Conservation (phyloP, 108 stramenopile species). For the Pseudonitzschia delicatissima region DNA sequence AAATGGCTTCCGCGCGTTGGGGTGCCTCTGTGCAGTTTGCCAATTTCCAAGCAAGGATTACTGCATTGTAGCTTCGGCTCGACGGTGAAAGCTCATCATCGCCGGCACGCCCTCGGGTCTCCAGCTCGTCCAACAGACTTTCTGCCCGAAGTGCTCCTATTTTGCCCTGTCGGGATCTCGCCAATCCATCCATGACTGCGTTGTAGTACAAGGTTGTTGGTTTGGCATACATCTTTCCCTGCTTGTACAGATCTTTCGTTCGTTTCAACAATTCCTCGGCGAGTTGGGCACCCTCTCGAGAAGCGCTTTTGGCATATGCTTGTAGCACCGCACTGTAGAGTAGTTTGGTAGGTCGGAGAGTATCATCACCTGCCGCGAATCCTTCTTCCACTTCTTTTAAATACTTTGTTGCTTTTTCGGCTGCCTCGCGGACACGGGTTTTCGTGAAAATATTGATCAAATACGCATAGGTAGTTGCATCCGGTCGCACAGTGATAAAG, state of each 20-base stretch:
- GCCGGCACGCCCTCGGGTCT: constrained; percentile 27
- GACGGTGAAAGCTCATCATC: constrained; percentile 34
- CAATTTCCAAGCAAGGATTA: constrained; percentile 33
- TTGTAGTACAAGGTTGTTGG: constrained; percentile 56
- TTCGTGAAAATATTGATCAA: constrained; percentile 29
- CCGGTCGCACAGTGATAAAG: constrained; percentile 18
- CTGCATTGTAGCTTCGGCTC: constrained; percentile 54
- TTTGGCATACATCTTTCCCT: constrained; percentile 31
- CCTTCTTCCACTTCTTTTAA: constrained; percentile 22
- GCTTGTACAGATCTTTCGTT: constrained; percentile 32
- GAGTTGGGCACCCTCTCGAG: constrained; percentile 13
- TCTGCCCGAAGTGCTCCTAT: constrained; percentile 48
- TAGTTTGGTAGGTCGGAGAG: constrained; percentile 20
- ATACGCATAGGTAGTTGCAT: constrained; percentile 29
- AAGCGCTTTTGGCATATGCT: constrained; percentile 33
- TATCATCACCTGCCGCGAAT: constrained; percentile 16
- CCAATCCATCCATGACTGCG: constrained; percentile 40
- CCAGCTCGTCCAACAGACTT: constrained; percentile 46
- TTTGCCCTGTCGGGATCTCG: constrained; percentile 35
- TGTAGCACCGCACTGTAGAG: constrained; percentile 36
- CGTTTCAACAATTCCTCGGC: constrained; percentile 27
- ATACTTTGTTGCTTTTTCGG: constrained; percentile 18
- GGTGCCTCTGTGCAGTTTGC: constrained; percentile 28
- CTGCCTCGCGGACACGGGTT: constrained; percentile 13
- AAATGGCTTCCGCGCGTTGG: constrained; percentile 22